phyloP scores from a whole-genome alignment of 306 rosid genomes.

The Pterocarpus santalinus region DNA sequence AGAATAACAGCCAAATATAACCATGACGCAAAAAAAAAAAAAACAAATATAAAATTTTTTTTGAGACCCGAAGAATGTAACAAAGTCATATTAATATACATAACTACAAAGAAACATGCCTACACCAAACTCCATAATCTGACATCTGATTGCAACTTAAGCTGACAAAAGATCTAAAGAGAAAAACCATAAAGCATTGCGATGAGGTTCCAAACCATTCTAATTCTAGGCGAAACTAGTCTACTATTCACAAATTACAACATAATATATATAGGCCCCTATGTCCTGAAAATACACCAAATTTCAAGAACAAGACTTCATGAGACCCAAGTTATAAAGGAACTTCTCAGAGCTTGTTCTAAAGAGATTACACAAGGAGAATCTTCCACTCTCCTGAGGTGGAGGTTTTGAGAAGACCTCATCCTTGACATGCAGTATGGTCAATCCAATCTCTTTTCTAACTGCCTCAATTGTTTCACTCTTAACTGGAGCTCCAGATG shows the following conservation, averaged over 20 bases:
- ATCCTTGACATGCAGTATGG: slow-evolving; percentile 73
- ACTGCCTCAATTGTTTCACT: slow-evolving; percentile 90
- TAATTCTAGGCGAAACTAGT: slow-evolving; percentile 45
- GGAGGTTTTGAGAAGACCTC: slow-evolving; percentile 65
- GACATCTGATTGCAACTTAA: slow-evolving; percentile 47
- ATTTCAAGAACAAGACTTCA: slow-evolving; percentile 75
- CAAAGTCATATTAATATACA: slow-evolving; percentile 36
- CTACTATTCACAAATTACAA: slow-evolving; percentile 53
- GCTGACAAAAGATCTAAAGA: slow-evolving; percentile 43
- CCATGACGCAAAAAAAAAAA: no score
- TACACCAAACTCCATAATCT: slow-evolving; percentile 49
- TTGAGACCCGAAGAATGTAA: slow-evolving; percentile 19
- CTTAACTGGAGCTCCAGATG: slow-evolving; percentile 81
- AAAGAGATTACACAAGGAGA: slow-evolving; percentile 77
- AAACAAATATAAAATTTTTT: no score
- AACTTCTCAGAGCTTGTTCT: slow-evolving; percentile 87
- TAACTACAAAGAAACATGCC: slow-evolving; percentile 30
- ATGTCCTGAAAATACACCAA: slow-evolving; percentile 24
- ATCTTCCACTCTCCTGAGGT: slow-evolving; percentile 59
- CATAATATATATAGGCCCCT: slow-evolving; percentile 4
- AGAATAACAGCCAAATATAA: no score
- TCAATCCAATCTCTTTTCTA: slow-evolving; percentile 81
- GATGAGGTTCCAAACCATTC: slow-evolving; percentile 47
- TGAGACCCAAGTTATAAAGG: slow-evolving; percentile 88
- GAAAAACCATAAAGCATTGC: slow-evolving; percentile 46